Evolutionary conservation across 257 asterid species (phyloP), one percentile per base, ranked within the genome.

Genomic region (Orobanche coerulescens): DNA sequence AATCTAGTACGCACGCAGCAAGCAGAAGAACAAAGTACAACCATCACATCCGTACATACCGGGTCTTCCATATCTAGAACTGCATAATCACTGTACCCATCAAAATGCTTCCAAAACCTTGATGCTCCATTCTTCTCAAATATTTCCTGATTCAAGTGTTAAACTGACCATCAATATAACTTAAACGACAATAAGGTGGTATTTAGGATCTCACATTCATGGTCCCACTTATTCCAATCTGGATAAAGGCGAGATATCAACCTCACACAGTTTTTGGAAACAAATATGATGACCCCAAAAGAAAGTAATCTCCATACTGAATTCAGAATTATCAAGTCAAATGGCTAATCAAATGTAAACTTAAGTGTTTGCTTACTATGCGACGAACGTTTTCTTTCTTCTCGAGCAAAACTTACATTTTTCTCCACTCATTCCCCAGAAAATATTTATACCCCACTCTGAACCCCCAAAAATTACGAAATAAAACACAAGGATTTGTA

Each of bases 61-160:
- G 62, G 60, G 47, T 85, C 80, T 59, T 76, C 85, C 73, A 66
- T 72, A 65, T 79, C 83, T 59, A 67, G 61, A 59, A 68, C 75
- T 46, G 82, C 66, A 40, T 69, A 64, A 53, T 72, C 70, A 25
- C 67, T 70, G 73, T 81, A 86, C 56, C 75, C 69, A 58, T 81
- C 91, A 63, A 92, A 88, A 76, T 92, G 90, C 80, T 70, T 82
- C 97, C 98, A 92, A 73, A 92, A 92, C 79, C 78, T 78, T 49
- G 74, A 70, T 34, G 94, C 89, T 40, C 84, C 95, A 61, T 77
- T 84, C 68, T 70, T 77, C 76, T 88, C 98, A 53, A 92, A 88
- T 42, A 58, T 28, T 61, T 81, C 78, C 98, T 92, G 84, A 59
- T 63, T n/a, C 59, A 75, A 63, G 52, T 10, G 14, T 34, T 42